Evolutionary conservation across 2,329 filamentous ascomycete species (phyloP).

Genomic region (Golovinomyces cichoracearum): DNA sequence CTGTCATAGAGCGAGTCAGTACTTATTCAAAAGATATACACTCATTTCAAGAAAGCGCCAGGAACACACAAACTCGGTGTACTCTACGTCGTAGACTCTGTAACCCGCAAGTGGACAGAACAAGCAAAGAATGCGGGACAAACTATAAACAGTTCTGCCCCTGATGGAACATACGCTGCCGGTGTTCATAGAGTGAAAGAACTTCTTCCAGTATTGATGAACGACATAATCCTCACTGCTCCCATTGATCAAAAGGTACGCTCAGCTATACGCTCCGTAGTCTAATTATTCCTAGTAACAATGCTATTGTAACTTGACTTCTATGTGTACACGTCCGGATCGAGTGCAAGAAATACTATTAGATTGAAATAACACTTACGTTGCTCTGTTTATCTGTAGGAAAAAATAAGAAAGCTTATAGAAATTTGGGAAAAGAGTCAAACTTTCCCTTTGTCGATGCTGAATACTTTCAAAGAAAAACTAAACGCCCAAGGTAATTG

Average conservation of each 20-base stretch:
- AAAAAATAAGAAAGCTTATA: conserved; percentile 84
- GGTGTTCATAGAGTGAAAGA: conserved; percentile 93
- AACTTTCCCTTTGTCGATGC: conserved; percentile 62
- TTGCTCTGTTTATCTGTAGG: conserved; percentile 32
- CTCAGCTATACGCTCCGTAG: conserved; percentile 12
- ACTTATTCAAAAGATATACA: conserved; percentile 87
- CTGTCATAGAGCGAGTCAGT: conserved; percentile 64
- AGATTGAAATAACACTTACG: conserved; percentile 21
- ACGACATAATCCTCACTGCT: conserved; percentile 69
- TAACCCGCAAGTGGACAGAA: conserved; percentile 96
- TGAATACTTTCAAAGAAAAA: conserved; percentile 61
- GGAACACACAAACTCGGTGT: conserved; percentile 94
- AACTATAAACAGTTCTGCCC: conserved; percentile 50
- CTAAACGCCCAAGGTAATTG: conserved; percentile 45
- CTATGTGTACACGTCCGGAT: conserved; percentile 4
- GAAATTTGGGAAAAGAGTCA: conserved; percentile 95
- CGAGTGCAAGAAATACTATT: conserved; percentile 2
- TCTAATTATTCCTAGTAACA: conserved; percentile 6
- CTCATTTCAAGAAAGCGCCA: conserved; percentile 86
- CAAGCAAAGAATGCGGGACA: conserved; percentile 72
- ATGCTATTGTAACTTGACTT: conserved; percentile 9
- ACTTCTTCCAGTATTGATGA: conserved; percentile 78
- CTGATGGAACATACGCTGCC: conserved; percentile 79
- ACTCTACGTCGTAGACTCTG: conserved; percentile 99
- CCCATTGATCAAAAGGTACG: conserved; percentile 94